These are phyloP conservation scores for Arthrobotrys sphaeroides DNA, from an alignment of 2,329 filamentous ascomycete genomes.

Conservation along the genomic window DNA sequence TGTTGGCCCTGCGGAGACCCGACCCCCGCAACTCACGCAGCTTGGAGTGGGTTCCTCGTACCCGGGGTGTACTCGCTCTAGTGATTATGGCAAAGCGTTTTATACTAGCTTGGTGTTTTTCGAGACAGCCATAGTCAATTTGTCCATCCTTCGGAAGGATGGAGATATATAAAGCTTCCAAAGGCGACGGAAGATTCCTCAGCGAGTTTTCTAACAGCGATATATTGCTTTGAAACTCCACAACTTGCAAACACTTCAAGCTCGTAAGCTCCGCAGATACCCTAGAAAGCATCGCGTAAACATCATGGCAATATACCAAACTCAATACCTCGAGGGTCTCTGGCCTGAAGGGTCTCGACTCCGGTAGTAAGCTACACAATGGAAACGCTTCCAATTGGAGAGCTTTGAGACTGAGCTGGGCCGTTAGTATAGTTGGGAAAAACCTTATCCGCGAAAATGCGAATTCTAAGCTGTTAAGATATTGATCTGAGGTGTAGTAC, in stretches of 20 bases:
- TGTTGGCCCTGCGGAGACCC: background rate
- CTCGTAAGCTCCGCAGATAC: background rate
- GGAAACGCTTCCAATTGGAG: slow-evolving; percentile 1
- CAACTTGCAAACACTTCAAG: background rate
- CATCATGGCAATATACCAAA: background rate
- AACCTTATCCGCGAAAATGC: background rate
- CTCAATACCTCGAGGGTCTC: slow-evolving; percentile 10
- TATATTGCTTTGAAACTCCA: background rate
- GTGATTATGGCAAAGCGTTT: background rate
- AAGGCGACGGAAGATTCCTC: background rate
- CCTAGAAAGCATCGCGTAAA: background rate
- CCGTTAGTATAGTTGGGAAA: background rate
- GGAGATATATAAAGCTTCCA: background rate
- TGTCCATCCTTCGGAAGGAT: background rate
- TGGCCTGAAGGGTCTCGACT: background rate
- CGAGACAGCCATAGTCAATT: background rate
- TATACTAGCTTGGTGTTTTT: background rate
- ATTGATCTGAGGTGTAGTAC: no score
- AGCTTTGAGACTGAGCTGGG: background rate
- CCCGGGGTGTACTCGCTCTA: background rate
- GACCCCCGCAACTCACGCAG: background rate
- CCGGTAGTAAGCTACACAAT: background rate
- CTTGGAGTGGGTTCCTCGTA: background rate
- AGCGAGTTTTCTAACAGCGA: background rate
- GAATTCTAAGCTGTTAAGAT: no score